phyloP scores from a whole-genome alignment of 2,329 filamentous ascomycete genomes.

The Talaromyces sp. region DNA sequence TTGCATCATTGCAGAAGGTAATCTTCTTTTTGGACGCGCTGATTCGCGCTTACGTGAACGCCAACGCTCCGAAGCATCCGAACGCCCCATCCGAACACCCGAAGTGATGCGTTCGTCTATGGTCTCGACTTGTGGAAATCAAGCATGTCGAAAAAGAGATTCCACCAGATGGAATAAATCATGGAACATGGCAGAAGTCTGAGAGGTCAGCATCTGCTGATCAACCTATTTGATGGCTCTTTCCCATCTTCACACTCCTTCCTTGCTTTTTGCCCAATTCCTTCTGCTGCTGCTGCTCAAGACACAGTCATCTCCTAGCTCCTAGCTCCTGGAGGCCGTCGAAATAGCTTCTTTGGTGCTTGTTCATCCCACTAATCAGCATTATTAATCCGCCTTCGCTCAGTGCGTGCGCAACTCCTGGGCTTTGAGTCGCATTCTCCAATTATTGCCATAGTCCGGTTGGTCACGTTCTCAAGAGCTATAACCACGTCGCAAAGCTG shows the following conservation, averaged over 20 bases:
- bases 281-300: background rate
- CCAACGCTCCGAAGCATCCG: constrained; percentile 8
- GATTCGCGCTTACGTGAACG: background rate
- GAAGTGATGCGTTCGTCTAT: background rate
- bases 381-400: background rate
- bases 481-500: background rate
- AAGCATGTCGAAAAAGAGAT: background rate
- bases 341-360: background rate
- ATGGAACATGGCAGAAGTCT: background rate
- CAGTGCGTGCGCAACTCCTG: background rate
- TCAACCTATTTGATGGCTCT: background rate
- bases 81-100: constrained; percentile 2
- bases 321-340: background rate
- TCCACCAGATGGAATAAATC: too few species aligned
- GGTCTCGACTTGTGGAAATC: background rate
- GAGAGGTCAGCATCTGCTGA: background rate
- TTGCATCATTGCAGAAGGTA: background rate
- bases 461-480: background rate
- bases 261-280: background rate
- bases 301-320: background rate
- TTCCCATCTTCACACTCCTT: background rate
- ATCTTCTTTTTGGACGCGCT: background rate
- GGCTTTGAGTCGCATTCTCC: background rate
- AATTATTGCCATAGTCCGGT: background rate
- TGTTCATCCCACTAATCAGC: background rate